These are phyloP conservation scores for Pleurotus tuber-regium DNA, from an alignment of 768 basidiomycete species.

Conservation along the genomic window DNA sequence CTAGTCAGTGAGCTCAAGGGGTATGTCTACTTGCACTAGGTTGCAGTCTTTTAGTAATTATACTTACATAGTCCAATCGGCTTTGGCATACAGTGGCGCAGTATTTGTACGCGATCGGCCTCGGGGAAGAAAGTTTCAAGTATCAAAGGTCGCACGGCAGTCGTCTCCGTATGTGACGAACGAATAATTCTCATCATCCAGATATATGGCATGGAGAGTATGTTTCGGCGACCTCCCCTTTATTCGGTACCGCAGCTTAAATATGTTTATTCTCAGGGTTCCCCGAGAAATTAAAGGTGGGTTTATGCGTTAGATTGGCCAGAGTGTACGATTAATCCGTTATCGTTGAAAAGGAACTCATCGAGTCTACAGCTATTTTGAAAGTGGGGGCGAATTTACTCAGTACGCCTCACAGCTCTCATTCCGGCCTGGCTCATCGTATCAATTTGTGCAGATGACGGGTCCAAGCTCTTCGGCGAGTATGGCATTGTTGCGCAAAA, in stretches of 20 bases:
- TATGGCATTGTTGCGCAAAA: conserved; percentile 33
- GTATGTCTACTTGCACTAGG: conserved; percentile 11
- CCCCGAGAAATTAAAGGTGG: conserved; percentile 27
- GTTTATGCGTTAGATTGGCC: background rate
- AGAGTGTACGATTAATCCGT: background rate
- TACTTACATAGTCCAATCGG: conserved; percentile 25
- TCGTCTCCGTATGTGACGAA: conserved; percentile 31
- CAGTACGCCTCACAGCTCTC: conserved; percentile 18
- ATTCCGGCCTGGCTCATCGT: background rate
- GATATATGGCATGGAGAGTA: conserved; percentile 27
- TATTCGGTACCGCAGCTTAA: background rate
- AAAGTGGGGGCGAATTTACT: conserved; percentile 33
- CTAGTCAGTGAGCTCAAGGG: conserved; percentile 25
- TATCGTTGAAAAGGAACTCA: conserved; percentile 20
- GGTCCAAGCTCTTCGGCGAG: conserved; percentile 34
- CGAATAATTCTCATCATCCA: conserved; percentile 28
- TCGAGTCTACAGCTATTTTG: conserved; percentile 27
- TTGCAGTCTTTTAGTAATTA: background rate
- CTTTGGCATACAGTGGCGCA: conserved; percentile 33
- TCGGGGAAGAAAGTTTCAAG: background rate
- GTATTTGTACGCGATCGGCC: conserved; percentile 13
- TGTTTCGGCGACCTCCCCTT: conserved; percentile 9
- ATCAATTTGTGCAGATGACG: conserved; percentile 26
- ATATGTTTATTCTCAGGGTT: conserved; percentile 21
- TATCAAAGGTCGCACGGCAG: conserved; percentile 23